Base-by-base conservation (phyloP, 2,329 filamentous ascomycete species). In the Aspergillus alliaceus region DNA sequence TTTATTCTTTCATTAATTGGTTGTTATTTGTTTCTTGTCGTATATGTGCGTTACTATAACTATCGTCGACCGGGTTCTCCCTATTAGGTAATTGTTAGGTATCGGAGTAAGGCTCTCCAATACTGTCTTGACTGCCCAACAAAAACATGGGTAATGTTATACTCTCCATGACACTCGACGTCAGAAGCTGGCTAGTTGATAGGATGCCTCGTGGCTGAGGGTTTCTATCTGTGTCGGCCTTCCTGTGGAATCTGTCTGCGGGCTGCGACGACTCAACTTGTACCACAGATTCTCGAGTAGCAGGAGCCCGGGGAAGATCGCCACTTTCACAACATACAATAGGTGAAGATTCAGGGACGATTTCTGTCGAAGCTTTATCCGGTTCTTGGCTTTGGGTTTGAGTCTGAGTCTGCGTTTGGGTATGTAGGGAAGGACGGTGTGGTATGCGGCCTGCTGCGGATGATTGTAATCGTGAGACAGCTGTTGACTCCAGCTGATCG, bases 131-230 rank as follows among this genome's bases (percentile, higher is more conserved):
- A 51, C 72, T 77, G 6, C 67, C 67, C 62, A 69, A 67, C 69
- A 73, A 75, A 18, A 74, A 69, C 4, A 66, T 66, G 3, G 75
- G 75, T n/a, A 74, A 53, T 6, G 75, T 73, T 49, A 77, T 65
- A 58, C 75, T 78, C 51, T 78, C 75, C 75, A 78, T 76, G 18
- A 78, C 66, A 56, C 74, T 77, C 2, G 75, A 75, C 0, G 75
- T 74, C 25, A 78, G 59, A 42, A 76, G 65, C 40, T 77, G 72
- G 48, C 72, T 74, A 3, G 66, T 64, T 11, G 69, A 69, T 6
- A 77, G 47, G 2, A 75, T 54, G 2, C 60, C 63, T 29, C 58
- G 64, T 27, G 59, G 56, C 20, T 57, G 59, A 34, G 56, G 58
- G 34, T 60, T 54, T 11, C 59, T 52, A 18, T 53, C 59, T n/a